Evolutionary conservation across 305 asterid species (phyloP), one percentile per base, ranked within the genome.

Genomic region (Rubia peregrina): DNA sequence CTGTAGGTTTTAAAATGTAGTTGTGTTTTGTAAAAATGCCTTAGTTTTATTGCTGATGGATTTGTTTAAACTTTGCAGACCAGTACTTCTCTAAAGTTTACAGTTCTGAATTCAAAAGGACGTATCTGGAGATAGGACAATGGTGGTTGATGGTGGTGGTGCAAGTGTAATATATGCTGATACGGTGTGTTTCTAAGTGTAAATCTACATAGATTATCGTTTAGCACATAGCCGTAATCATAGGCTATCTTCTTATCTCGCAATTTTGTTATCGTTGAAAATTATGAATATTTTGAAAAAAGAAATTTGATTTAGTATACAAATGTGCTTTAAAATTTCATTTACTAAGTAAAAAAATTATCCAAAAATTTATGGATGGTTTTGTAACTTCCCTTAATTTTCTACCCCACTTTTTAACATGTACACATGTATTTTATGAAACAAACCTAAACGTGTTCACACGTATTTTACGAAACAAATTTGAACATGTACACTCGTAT

Each of bases 71-170:
- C 70, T 70, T 75, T 77, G 78, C 87, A 92, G 98, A 92, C 98
- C 30, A 92, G 98, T 78, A 96, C 98, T 66, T 92, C 96, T 11
- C 80, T 92, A 82, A 92, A 92, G 77, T 92, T 92, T 66, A 92
- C 98, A 41, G 95, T 92, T 72, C 74, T 92, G 85, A 92, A 92
- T 76, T 96, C 94, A 14, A 88, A 92, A 88, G 98, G 96, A 38
- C 89, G 98, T 60, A 92, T 92, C 73, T 92, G 26, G 26, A 24
- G 26, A 24, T 24, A 24, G 98, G 98, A 91, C 98, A 68, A 91
- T 90, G 98, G 98, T 91, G 42, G 98, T 96, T 74, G 96, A 96
- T 67, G 98, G 98, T 60, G 98, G 98, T 60, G 98, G 98, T 71
- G 96, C 98, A 49, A 91, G 98, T 80, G 98, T 91, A 17, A 91